phyloP scores from a whole-genome alignment of 2,329 filamentous ascomycete species.

The Ceratocystis smalleyi region DNA sequence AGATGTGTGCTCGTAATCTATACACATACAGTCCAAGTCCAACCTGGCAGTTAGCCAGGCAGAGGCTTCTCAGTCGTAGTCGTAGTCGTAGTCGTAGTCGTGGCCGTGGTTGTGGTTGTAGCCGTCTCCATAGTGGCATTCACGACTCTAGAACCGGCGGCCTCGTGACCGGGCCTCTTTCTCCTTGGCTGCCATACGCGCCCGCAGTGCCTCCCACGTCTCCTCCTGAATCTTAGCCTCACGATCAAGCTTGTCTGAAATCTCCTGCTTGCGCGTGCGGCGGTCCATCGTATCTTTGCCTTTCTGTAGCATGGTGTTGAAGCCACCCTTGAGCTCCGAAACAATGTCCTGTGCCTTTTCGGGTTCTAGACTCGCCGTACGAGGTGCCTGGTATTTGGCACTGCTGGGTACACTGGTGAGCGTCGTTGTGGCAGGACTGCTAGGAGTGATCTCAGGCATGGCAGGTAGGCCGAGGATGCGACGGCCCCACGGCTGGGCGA shows the following conservation, averaged over 20 bases:
- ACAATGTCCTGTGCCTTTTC: constrained; percentile 22
- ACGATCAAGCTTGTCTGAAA: constrained; percentile 25
- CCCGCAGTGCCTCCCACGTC: constrained; percentile 22
- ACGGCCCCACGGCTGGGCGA: constrained; percentile 29
- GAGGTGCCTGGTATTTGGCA: constrained; percentile 26
- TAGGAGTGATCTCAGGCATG: constrained; percentile 12
- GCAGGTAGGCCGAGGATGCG: constrained; percentile 26
- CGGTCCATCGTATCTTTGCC: constrained; percentile 24
- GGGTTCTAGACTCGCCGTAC: constrained; percentile 17
- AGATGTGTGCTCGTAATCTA: not conserved
- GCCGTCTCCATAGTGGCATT: not conserved
- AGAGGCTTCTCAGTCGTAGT: not conserved
- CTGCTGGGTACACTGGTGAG: constrained; percentile 1
- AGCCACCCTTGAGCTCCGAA: constrained; percentile 26
- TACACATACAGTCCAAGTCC: not conserved
- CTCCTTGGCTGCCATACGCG: constrained; percentile 25
- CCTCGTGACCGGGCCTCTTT: constrained; percentile 25
- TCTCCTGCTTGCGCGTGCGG: constrained; percentile 25
- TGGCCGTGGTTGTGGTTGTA: not conserved
- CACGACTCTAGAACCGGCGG: constrained; percentile 9
- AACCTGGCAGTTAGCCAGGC: not conserved
- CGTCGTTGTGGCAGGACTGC: not conserved
- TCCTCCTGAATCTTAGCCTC: constrained; percentile 23
- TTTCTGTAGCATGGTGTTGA: constrained; percentile 25
- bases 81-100: not conserved